phyloP scores from a whole-genome alignment of 495 filamentous ascomycete genomes.

The Hyphodiscus hymeniophilus region DNA sequence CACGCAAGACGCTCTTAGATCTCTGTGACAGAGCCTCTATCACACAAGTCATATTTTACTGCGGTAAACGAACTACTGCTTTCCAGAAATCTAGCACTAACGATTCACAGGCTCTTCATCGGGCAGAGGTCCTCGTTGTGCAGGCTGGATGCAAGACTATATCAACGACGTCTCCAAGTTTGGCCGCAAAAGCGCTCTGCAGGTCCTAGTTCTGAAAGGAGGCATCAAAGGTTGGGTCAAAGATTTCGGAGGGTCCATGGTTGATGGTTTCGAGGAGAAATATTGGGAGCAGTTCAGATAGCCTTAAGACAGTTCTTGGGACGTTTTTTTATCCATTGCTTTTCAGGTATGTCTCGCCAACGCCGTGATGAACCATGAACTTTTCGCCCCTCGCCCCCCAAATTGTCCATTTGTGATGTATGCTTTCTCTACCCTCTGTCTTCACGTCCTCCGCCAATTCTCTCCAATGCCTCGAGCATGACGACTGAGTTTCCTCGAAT shows the following conservation, averaged over 20 bases:
- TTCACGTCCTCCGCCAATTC: constrained; percentile 36
- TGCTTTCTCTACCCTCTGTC: constrained; percentile 18
- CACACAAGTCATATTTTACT: constrained; percentile 57
- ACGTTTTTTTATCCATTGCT: constrained; percentile 12
- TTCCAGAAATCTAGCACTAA: background rate
- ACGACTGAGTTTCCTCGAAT: constrained; percentile 95
- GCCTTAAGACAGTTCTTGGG: too few species aligned
- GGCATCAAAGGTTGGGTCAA: constrained; percentile 63
- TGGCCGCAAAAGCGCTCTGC: constrained; percentile 41
- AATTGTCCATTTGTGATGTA: background rate
- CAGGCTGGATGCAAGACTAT: constrained; percentile 61
- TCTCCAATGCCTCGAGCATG: constrained; percentile 77
- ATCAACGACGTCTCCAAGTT: constrained; percentile 38
- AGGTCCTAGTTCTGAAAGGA: constrained; percentile 42
- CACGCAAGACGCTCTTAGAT: constrained; percentile 47
- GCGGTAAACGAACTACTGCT: constrained; percentile 37
- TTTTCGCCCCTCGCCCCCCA: constrained; percentile 9
- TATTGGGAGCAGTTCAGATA: constrained; percentile 36
- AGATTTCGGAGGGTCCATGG: constrained; percentile 32
- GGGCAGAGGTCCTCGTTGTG: constrained; percentile 54
- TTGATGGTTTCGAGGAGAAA: constrained; percentile 39
- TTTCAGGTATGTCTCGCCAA: constrained; percentile 20
- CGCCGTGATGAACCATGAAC: constrained; percentile 17
- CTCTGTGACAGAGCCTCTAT: constrained; percentile 45
- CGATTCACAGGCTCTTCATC: constrained; percentile 40